Percentiles rank a stretch among this genome's conserved stretches.
Conservation (phyloP, 75 land plant species). For the Gnetum montanum region DNA sequence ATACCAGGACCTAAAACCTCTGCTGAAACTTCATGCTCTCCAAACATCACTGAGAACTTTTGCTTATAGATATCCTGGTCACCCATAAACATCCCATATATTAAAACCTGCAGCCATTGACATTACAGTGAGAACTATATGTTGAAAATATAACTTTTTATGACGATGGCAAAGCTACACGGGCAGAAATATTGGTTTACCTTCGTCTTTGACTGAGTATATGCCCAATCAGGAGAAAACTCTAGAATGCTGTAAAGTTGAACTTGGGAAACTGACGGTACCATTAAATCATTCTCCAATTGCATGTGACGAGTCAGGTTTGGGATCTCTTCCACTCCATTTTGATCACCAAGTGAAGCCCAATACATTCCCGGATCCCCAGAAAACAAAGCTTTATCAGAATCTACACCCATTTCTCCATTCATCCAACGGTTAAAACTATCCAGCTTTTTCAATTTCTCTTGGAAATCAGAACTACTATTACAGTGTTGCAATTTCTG, state of each 20-base stretch:
- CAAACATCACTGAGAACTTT: constrained; percentile 87
- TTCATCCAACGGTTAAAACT: constrained; percentile 88
- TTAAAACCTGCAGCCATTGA: constrained; percentile 43
- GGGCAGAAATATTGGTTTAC: constrained; percentile 17
- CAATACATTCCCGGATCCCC: constrained; percentile 42
- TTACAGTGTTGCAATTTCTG: constrained; percentile 1
- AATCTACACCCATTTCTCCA: constrained; percentile 51
- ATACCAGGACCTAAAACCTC: constrained; percentile 40
- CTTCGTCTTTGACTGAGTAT: constrained; percentile 43
- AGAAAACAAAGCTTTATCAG: constrained; percentile 38
- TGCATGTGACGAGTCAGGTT: constrained; percentile 57
- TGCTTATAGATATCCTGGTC: constrained; percentile 11
- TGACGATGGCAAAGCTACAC: not conserved
- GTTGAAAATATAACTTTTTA: not conserved
- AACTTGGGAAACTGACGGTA: constrained; percentile 54
- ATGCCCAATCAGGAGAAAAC: constrained; percentile 84
- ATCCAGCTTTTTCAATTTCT: constrained; percentile 51
- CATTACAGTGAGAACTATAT: not conserved
- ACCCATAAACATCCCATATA: constrained; percentile 50
- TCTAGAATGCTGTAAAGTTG: constrained; percentile 69
- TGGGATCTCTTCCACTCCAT: constrained; percentile 37
- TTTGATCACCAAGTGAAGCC: constrained; percentile 30
- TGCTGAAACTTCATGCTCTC: constrained; percentile 83
- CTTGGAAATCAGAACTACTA: constrained; percentile 8
- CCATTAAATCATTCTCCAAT: constrained; percentile 35